Conservation (phyloP, 23 red algal genomes). For the Chondrus crispus region DNA sequence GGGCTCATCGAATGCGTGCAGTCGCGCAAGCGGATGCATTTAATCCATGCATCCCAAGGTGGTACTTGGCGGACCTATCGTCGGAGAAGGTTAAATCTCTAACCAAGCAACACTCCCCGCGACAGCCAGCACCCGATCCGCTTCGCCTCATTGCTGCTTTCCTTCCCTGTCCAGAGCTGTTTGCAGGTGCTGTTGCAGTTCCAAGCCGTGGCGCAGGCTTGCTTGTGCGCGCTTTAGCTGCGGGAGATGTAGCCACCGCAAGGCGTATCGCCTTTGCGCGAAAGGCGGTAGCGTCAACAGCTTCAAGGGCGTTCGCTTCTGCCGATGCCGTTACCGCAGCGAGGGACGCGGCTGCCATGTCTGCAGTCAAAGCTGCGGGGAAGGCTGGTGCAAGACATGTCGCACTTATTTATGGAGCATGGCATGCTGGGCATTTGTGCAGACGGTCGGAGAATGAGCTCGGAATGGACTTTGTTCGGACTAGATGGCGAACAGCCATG, state of each 20-base stretch:
- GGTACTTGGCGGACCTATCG: conserved; percentile 47
- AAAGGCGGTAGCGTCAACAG: neutral
- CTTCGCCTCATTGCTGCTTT: conserved; percentile 14
- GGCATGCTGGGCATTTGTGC: conserved; percentile 44
- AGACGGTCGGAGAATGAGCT: conserved; percentile 36
- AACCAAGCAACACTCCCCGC: neutral
- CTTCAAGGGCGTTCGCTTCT: neutral
- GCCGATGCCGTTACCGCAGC: neutral
- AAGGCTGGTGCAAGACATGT: neutral
- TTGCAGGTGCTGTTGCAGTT: neutral
- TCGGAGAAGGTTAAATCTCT: neutral
- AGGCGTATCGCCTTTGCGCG: conserved; percentile 35
- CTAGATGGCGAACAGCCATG: conserved; percentile 40
- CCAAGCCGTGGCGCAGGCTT: neutral
- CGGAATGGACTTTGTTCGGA: conserved; percentile 12
- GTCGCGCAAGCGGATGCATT: conserved; percentile 27
- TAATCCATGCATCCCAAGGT: neutral
- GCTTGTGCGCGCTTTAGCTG: neutral
- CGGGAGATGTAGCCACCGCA: neutral
- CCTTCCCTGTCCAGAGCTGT: conserved; percentile 42
- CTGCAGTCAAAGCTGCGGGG: neutral
- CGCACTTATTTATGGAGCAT: conserved; percentile 53
- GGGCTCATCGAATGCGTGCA: conserved; percentile 13
- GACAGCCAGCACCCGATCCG: neutral
- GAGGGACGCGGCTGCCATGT: neutral